Base-by-base conservation (phyloP, 2,329 filamentous ascomycete genomes). In the Sphaerulina musiva region DNA sequence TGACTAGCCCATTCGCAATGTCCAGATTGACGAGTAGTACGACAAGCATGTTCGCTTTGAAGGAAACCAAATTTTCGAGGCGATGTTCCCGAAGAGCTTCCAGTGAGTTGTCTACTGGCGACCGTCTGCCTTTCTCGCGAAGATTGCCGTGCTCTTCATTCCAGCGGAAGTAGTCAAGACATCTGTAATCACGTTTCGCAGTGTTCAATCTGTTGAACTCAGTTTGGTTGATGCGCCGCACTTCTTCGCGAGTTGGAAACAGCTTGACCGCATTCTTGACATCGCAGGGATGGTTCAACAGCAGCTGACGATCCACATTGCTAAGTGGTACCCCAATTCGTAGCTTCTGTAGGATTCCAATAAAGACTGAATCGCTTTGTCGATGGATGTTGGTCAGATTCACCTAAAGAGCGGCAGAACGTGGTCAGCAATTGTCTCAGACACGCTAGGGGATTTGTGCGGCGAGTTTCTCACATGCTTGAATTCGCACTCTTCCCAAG, bases 401-500 rank as follows among this genome's bases (percentile, higher is more conserved):
- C 1, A 83, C 26, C 26, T 29, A 7, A 29, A 29, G 6, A 29
- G 26, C 26, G 26, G 26, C 26, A 29, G 26, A 29, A 29, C 5
- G 2, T 29, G 26, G 26, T 29, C 26, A 29, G 26, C 26, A 29
- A 29, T 29, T 29, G 26, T 29, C 5, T 29, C 26, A 29, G 26
- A 29, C 26, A 29, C 26, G 26, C 26, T 29, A 4, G 3, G 6
- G 6, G 26, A 29, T 7, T 4, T 29, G 26, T 29, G 26, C 26
- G 6, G 26, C 6, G 26, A 29, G 26, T 7, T 29, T 29, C 26
- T 29, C 6, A 29, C 68, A 53, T 80, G 73, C 1, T 64, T 65
- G 60, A 85, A 84, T 1, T 76, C 60, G 57, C 79, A 80, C 43
- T 78, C 69, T 10, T 69, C 55, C 83, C 82, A 86, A 0, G 75